Base-by-base conservation (phyloP, 2,329 filamentous ascomycete genomes). In the Ramularia endophylla region DNA sequence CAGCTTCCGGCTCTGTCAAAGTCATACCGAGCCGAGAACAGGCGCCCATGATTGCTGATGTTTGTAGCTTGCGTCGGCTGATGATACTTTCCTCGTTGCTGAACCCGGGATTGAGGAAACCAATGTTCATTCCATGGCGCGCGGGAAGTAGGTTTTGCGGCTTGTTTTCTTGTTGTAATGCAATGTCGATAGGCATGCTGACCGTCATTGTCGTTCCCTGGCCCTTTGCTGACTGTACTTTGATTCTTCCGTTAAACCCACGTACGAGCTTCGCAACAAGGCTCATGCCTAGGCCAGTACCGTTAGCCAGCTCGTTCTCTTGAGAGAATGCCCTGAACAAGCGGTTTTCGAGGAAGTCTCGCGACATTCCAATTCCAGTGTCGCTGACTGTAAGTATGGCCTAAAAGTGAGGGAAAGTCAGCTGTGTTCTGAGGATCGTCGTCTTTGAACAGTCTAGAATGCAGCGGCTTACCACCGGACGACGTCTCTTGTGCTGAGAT, bases 281-380 rank as follows among this genome's bases (percentile, higher is more conserved):
- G 29, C 77, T 81, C 37, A 87, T 61, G 0, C 83, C 83, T 0
- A 86, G 65, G 0, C 82, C 82, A 0, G 77, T 77, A 0, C 82
- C 82, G 0, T 76, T 72, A 0, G 74, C 68, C 1, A 85, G 58
- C 0, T 66, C 64, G 35, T 84, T 72, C 52, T 86, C 83, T 45
- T 86, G 82, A 0, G 70, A 63, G 45, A 85, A 85, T 0, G 80
- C 77, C 0, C 71, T 75, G 57, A 80, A 86, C 0, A 85, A 61
- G 11, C 73, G 69, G 11, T 77, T 73, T 20, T 73, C 68, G 4
- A 85, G 61, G 48, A 80, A 87, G 6, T 83, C 77, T 9, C 74
- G 66, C 0, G 73, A 73, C 37, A 86, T 86, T 1, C 83, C 83
- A 27, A 70, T 71, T 0, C 83, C 83, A 0, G 80, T 81, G 50